Conservation (phyloP, 495 filamentous ascomycete genomes). For the Podospora australis region DNA sequence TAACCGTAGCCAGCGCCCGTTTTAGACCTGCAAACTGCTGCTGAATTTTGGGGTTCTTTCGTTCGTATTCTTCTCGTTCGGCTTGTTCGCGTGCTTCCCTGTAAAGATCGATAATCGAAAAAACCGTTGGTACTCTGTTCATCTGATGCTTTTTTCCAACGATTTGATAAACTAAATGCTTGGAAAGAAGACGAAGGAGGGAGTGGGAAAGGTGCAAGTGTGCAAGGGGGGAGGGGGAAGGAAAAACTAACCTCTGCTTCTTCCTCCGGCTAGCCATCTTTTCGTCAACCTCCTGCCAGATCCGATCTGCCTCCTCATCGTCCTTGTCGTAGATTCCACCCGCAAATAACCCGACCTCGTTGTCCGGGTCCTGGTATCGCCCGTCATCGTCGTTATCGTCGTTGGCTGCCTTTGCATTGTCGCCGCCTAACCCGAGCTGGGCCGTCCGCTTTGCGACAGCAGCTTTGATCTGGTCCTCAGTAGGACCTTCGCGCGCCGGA, state of each 20-base stretch:
- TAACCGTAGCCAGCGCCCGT: slow-evolving; percentile 76
- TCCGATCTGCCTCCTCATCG: slow-evolving; percentile 93
- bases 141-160: too few relatives aligned
- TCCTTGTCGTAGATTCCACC: slow-evolving; percentile 91
- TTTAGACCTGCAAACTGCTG: slow-evolving; percentile 97
- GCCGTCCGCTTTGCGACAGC: slow-evolving; percentile 87
- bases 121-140: slow-evolving; percentile 87
- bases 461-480: slow-evolving; percentile 97
- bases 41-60: slow-evolving; percentile 95
- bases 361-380: slow-evolving; percentile 92
- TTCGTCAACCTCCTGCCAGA: slow-evolving; percentile 93
- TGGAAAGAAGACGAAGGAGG: too few relatives aligned
- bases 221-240: slow-evolving; percentile 11
- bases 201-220: slow-evolving; percentile 21
- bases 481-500: slow-evolving; percentile 92
- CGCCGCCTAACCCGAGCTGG: slow-evolving; percentile 62
- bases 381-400: slow-evolving; percentile 81
- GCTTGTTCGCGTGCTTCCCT: slow-evolving; percentile 94
- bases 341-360: slow-evolving; percentile 91
- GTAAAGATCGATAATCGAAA: slow-evolving; percentile 37
- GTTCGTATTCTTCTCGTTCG: slow-evolving; percentile 91
- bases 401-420: slow-evolving; percentile 60
- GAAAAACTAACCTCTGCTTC: slow-evolving; percentile 75
- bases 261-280: slow-evolving; percentile 88
- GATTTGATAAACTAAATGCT: slow-evolving; percentile 63